Base-by-base conservation (phyloP, 2,329 filamentous ascomycete species). In the Trichoderma simmonsii region DNA sequence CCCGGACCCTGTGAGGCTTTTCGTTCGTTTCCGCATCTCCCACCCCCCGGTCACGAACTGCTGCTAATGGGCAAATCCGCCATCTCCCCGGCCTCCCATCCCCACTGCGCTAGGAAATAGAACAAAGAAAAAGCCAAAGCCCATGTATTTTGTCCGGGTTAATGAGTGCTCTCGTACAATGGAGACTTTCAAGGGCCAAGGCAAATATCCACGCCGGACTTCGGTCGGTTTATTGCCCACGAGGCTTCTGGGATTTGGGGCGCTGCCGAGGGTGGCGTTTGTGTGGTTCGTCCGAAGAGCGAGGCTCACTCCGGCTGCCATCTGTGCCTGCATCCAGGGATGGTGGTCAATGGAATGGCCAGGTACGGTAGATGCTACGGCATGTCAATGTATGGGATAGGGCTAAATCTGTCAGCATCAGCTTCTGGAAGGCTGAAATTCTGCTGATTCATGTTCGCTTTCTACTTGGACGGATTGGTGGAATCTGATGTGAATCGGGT, bases 21-120 rank as follows among this genome's bases (percentile, higher is more conserved):
- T 48, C 24, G 54, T 59, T 48, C 24, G 54, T 28, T 30, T 64
- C 60, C 26, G 26, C 18, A n/a, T 48, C 34, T 63, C 43, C 14
- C n/a, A 39, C 56, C 70, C 70, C 70, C 63, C n/a, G 56, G 59
- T 21, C 43, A 48, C 34, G 48, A 63, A 72, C 64, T 69, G 28
- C 56, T 61, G 24, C 66, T 61, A 61, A 30, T 48, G 56, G 39
- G 26, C 59, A 30, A 70, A 64, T 48, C 48, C 65, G 66, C 51
- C 51, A 60, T 64, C 66, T 70, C 71, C 66, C 71, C 71, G 66
- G 66, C 39, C 51, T 60, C 18, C 15, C 57, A 70, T 39, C 66
- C 54, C 66, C 66, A 72, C 71, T 14, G 48, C 32, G 56, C 65
- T 63, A 72, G 56, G 65, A 59, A 63, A 60, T 28, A 59, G 39